Evolutionary conservation across 2,329 filamentous ascomycete genomes (phyloP), one percentile per base, ranked within the genome.

Genomic region (Trichoderma afroharzianum): DNA sequence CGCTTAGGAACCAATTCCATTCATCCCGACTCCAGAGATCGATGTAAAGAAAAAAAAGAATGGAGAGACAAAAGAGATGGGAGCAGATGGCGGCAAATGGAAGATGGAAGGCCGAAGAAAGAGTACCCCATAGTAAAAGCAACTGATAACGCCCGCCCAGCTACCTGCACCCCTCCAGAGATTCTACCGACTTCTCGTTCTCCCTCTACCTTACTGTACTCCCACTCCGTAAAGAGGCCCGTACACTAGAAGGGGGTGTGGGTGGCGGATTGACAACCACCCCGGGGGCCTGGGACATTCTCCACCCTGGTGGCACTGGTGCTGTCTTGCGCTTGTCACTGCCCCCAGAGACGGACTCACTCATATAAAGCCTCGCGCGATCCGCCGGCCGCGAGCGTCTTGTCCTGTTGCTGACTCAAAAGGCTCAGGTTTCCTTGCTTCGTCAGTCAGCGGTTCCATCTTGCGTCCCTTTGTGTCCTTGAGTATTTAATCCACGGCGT

Each of bases 331-430:
- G 50, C 50, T 67, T 67, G 63, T 67, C 63, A 67, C 50, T 58
- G n/a, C 47, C n/a, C 30, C 21, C 21, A 21, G 33, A 26, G 36
- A n/a, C 39, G 39, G 39, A 63, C 50, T 39, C 43, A 11, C 43
- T 50, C 43, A 50, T 68, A 68, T 68, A 68, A 68, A 68, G 66
- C 55, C 55, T 68, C 66, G 55, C 66, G 66, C 66, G 33, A 50
- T 68, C 66, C 66, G 57, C 57, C 43, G 66, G 47, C 39, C 57
- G 66, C 66, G 53, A 33, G 18, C 2, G 21, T 53, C 30, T 24
- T 24, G 55, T 50, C 15, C 39, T 50, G 43, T 12, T 50, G 36
- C 66, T 68, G 55, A 68, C 66, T 62, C 55, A 43, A 67, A 58
- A 63, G 32, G 47, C 57, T 43, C 63, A 43, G 63, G 50, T 36